Evolutionary conservation across 129 eudicot species (phyloP).

Genomic region (Ambrosia artemisiifolia): DNA sequence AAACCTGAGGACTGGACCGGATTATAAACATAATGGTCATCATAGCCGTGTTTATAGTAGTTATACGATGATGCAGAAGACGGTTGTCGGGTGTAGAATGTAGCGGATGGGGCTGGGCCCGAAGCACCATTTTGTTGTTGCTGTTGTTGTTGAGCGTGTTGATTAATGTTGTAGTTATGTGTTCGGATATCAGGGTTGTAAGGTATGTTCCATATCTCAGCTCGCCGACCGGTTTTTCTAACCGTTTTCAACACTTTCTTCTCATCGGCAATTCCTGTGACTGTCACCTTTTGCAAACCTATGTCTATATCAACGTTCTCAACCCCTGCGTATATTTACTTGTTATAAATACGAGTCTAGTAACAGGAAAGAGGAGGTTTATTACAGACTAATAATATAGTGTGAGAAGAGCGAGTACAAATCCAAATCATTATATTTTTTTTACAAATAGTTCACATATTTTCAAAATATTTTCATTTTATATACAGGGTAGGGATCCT

Average conservation of each 20-base stretch:
- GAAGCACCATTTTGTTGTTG: slow-evolving; percentile 30
- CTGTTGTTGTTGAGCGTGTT: slow-evolving; percentile 30
- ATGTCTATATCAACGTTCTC: slow-evolving; percentile 69
- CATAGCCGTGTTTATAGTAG: slow-evolving; percentile 80
- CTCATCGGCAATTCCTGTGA: slow-evolving; percentile 57
- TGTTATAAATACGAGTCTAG: too few relatives aligned
- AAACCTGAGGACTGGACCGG: slow-evolving; percentile 23
- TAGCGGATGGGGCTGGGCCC: slow-evolving; percentile 20
- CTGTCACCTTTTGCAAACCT: slow-evolving; percentile 76
- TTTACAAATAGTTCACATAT: too few relatives aligned
- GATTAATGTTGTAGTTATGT: slow-evolving; percentile 35
- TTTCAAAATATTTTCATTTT: too few relatives aligned
- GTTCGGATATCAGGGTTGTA: slow-evolving; percentile 61
- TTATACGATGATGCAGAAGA: slow-evolving; percentile 58
- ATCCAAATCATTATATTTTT: too few relatives aligned
- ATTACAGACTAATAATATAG: too few relatives aligned
- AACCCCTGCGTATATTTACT: slow-evolving; percentile 41
- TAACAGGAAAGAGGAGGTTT: too few relatives aligned
- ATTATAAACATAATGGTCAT: slow-evolving; percentile 24
- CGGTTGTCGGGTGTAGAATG: slow-evolving; percentile 36
- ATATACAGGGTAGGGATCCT: too few relatives aligned
- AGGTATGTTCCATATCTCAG: slow-evolving; percentile 74
- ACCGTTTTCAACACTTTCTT: slow-evolving; percentile 65
- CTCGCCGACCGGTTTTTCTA: slow-evolving; percentile 62
- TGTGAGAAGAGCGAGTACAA: too few relatives aligned